Conservation (phyloP, 2,329 filamentous ascomycete genomes). For the Fusarium napiforme region DNA sequence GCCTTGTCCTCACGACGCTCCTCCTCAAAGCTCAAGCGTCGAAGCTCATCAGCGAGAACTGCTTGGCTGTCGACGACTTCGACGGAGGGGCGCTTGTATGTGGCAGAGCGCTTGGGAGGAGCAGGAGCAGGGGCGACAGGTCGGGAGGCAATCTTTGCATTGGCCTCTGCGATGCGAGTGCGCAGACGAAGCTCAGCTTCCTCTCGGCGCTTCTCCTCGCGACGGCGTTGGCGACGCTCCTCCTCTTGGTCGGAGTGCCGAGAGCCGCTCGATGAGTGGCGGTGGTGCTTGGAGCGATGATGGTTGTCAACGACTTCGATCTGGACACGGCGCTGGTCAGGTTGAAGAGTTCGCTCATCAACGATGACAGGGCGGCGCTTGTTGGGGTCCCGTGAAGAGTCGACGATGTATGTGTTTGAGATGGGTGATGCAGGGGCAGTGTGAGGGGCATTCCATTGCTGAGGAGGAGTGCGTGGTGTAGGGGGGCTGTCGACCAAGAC, state of each 20-base stretch:
- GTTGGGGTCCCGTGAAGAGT: conserved; percentile 39
- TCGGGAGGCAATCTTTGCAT: conserved; percentile 56
- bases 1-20: conserved; percentile 49
- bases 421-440: conserved; percentile 55
- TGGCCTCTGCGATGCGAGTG: conserved; percentile 54
- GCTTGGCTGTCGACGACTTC: conserved; percentile 42
- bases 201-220: conserved; percentile 44
- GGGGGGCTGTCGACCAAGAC: conserved; percentile 58
- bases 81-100: conserved; percentile 39
- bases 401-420: conserved; percentile 42
- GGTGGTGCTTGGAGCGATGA: conserved; percentile 48
- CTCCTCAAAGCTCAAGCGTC: conserved; percentile 48
- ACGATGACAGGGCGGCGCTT: conserved; percentile 52
- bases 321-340: conserved; percentile 46
- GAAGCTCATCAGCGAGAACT: conserved; percentile 51
- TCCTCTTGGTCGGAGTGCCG: conserved; percentile 47
- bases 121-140: conserved; percentile 47
- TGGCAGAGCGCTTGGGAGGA: conserved; percentile 36
- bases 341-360: conserved; percentile 49
- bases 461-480: conserved; percentile 60
- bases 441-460: conserved; percentile 52
- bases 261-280: conserved; percentile 52
- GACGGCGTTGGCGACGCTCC: conserved; percentile 38
- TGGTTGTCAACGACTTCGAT: conserved; percentile 52
- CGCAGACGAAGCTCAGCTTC: conserved; percentile 46